Evolutionary conservation across 495 filamentous ascomycete genomes (phyloP), one percentile per base, ranked within the genome.

Genomic region (Penicillium coffeae): DNA sequence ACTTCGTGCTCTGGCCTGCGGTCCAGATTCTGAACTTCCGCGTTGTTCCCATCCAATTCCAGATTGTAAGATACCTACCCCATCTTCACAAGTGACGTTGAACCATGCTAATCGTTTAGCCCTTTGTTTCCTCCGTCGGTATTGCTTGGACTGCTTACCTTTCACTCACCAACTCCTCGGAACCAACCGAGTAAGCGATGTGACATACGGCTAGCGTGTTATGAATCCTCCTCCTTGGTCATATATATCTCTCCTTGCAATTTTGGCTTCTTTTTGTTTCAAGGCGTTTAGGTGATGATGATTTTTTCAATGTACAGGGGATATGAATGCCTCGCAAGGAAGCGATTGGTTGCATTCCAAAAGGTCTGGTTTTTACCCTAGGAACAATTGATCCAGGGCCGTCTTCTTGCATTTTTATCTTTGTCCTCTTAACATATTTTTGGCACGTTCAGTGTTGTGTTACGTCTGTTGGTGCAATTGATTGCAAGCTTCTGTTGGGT

Each of bases 71-170:
- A 8, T 38, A 22, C 14, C 1, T 5, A 19, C 32, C 22, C 27
- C 20, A 16, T 44, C n/a, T 21, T 30, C 16, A 0, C 15, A 13
- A 21, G 1, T 9, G 41, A 7, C 18, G 30, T 2, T n/a, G 19
- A 2, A 47, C 21, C 21, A n/a, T n/a, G 41, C 30, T 43, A 32
- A 37, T 43, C 27, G 53, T 10, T 45, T 52, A 97, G 93, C 94
- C 94, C 2, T 96, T 99, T 63, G 94, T 96, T 10, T 96, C 91
- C 3, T 92, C 88, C 20, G 72, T 99, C 47, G 94, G 94, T 77
- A 96, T 99, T 55, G 90, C 90, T 38, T 99, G 94, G 94, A 99
- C 94, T n/a, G 91, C 90, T 18, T 99, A 96, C 64, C 81, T 99
- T 20, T 96, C 91, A 0, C 78, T 99, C 3, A 93, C 88, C 45